Evolutionary conservation across 2,329 filamentous ascomycete genomes (phyloP), one percentile per base, ranked within the genome.

Genomic region (Pseudopithomyces chartarum): DNA sequence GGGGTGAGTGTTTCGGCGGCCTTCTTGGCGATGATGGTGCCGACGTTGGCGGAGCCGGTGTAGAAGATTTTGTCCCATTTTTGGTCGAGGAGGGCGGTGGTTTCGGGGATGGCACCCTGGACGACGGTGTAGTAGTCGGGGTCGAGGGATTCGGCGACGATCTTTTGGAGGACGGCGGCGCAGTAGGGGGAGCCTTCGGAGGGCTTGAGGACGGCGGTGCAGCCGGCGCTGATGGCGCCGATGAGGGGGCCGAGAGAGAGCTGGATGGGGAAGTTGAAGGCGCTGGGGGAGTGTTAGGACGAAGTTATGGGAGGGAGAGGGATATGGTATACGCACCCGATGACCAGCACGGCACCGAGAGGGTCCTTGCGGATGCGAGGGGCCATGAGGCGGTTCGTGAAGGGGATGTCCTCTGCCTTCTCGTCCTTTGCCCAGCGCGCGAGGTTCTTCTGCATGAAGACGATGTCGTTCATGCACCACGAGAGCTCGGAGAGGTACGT

Each of bases 11-110:
- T 82, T 69, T 82, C 80, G 1, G 81, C 80, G 1, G 80, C 81
- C 69, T 82, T 82, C 75, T 82, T 81, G 13, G 81, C 78, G 56
- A 83, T 80, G 64, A 83, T 83, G 20, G 70, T 81, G 46, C 91
- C 95, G 17, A 97, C 92, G 29, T 74, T 80, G 52, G 84, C 84
- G 68, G 87, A 88, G 54, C 95, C 95, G 1, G 95, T 98, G 80
- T 97, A 99, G 81, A 95, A 93, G 69, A 99, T 96, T 84, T 97
- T 98, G 80, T 96, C 93, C 89, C 93, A 99, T 76, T 94, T 94
- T 80, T 92, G 86, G 56, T 94, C 87, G 33, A 99, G 84, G 43
- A 98, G 80, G 12, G 87, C 87, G 44, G 90, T 91, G 3, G 90
- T 92, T 81, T 97, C 92, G 12, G 88, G 83, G 19, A 97, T 79